Evolutionary conservation across 2,329 filamentous ascomycete species (phyloP).

Genomic region (Aspergillus niger): DNA sequence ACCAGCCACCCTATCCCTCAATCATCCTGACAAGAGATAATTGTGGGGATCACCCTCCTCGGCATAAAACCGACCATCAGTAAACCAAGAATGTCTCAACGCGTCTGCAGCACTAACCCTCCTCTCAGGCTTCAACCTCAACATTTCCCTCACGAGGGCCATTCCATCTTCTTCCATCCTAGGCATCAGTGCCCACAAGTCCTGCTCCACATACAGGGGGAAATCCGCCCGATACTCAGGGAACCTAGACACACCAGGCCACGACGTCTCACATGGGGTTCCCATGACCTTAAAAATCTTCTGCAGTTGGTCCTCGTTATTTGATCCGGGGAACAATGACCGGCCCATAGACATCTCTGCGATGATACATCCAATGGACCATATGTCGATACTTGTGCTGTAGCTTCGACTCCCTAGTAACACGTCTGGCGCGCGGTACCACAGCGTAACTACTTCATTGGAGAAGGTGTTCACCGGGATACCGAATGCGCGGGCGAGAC

Average conservation of each 20-base stretch:
- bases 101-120: constrained; percentile 82
- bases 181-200: constrained; percentile 77
- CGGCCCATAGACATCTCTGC: constrained; percentile 96
- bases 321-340: constrained; percentile 90
- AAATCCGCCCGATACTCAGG: constrained; percentile 93
- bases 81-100: constrained; percentile 83
- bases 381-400: constrained; percentile 98
- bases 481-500: constrained; percentile 87
- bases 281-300: constrained; percentile 97
- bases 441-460: constrained; percentile 93
- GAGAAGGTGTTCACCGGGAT: constrained; percentile 99
- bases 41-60: too few species aligned
- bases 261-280: constrained; percentile 86
- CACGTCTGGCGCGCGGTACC: constrained; percentile 94
- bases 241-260: constrained; percentile 88
- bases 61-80: neutral
- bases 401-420: constrained; percentile 88
- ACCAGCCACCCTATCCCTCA: neutral
- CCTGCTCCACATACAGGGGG: constrained; percentile 86
- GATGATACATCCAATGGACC: constrained; percentile 98
- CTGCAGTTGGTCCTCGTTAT: constrained; percentile 91
- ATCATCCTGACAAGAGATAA: neutral
- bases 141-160: constrained; percentile 80
- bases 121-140: constrained; percentile 85
- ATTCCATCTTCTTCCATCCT: constrained; percentile 83